Conservation (phyloP, 2,329 filamentous ascomycete species). For the Bipolaris bicolor region DNA sequence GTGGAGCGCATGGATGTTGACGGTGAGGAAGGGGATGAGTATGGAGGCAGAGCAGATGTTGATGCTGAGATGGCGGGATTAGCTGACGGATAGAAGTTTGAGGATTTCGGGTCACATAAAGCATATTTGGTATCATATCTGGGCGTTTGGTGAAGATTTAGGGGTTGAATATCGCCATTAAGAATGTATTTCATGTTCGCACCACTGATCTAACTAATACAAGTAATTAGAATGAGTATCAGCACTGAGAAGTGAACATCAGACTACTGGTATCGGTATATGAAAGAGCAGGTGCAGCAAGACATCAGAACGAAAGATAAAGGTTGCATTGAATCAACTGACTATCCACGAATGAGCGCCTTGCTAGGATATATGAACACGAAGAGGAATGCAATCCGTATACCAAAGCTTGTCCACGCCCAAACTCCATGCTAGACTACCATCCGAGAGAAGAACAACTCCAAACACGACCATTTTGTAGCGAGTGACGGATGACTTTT, state of each 20-base stretch:
- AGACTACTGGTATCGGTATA: too few relatives aligned
- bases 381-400: conserved; percentile 3
- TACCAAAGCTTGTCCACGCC: conserved; percentile 3
- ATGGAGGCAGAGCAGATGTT: conserved; percentile 40
- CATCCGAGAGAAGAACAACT: not conserved
- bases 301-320: not conserved
- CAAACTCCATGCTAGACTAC: conserved; percentile 6
- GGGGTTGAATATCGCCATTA: not conserved
- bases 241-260: not conserved
- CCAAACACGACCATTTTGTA: conserved; percentile 3
- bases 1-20: conserved; percentile 26
- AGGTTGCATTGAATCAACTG: conserved; percentile 5
- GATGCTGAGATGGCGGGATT: conserved; percentile 48
- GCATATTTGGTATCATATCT: too few relatives aligned
- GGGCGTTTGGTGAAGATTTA: not conserved
- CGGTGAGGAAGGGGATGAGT: conserved; percentile 36
- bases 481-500: conserved; percentile 2
- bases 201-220: not conserved
- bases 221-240: not conserved
- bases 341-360: not conserved
- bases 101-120: not conserved
- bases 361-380: conserved; percentile 5
- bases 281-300: not conserved
- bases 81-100: conserved; percentile 16
- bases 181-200: not conserved